Base-by-base conservation (phyloP, 805 yeast genomes). In the Spathaspora boniae region DNA sequence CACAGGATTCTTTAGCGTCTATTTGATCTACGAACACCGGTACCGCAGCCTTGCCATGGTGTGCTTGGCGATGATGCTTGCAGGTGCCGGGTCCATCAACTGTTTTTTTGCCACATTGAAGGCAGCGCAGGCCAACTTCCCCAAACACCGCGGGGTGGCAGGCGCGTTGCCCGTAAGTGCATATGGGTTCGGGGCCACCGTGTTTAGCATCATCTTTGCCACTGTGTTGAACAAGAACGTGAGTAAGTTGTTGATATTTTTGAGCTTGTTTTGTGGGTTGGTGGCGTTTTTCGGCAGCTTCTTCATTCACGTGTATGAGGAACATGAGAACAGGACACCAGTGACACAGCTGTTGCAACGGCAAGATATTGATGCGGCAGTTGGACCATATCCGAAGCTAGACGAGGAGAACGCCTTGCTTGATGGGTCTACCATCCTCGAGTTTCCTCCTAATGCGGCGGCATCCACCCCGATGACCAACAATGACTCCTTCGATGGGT, bases 41-140 rank as follows among this genome's bases (percentile, higher is more conserved):
- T 38, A 65, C 8, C 62, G 67, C 5, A 68, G 62, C 34, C 54
- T 79, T 5, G 19, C 51, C 2, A 32, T 72, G 4, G 56, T 80
- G 12, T 65, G 78, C 38, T 14, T 70, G 2, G 73, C 81, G 4
- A 66, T 82, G 65, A 54, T 60, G 0, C 50, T 68, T 21, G 67
- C 76, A n/a, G 86, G 88, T 0, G 73, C 78, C 44, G 86, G 88
- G 0, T 80, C 87, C 0, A 75, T 77, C 7, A 76, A 79, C 1
- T 71, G 76, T 40, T 82, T 72, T 48, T 73, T 83, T 19, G 71
- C 86, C 57, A 55, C 68, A 9, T 55, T 77, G 44, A 77, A 76
- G 41, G 74, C 75, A 1, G 68, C 76, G 1, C 76, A 76, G 21
- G 48, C 82, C 2, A 84, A 83, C 48, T 84, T 83, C 45, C 91